Evolutionary conservation across 1,284 basidiomycete species (phyloP).

Genomic region (Testicularia cyperi): DNA sequence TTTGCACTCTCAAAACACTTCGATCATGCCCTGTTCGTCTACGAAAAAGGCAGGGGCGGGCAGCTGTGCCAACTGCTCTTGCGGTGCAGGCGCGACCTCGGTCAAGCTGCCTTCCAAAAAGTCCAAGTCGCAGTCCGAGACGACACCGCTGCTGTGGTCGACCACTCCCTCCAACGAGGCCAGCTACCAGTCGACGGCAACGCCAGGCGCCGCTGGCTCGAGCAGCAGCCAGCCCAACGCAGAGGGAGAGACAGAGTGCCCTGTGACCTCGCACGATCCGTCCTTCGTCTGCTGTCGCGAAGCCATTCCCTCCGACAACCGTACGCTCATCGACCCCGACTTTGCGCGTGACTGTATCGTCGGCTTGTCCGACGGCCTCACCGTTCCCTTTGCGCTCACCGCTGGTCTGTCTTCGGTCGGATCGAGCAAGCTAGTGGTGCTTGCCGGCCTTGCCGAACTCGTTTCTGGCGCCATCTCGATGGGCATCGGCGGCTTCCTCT

Average conservation of each 20-base stretch:
- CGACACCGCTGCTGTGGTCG: constrained; percentile 37
- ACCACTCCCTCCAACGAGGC: constrained; percentile 4
- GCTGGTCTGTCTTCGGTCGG: constrained; percentile 88
- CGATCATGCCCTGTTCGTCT: constrained; percentile 28
- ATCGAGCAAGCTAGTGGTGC: constrained; percentile 80
- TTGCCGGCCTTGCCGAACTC: constrained; percentile 81
- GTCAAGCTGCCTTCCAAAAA: constrained; percentile 15
- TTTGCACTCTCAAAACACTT: neutral
- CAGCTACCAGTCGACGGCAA: constrained; percentile 26
- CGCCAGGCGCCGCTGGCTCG: no score
- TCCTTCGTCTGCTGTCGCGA: constrained; percentile 72
- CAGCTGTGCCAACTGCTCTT: constrained; percentile 30
- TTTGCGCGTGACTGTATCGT: constrained; percentile 80
- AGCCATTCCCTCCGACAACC: constrained; percentile 73
- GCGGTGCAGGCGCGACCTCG: constrained; percentile 10
- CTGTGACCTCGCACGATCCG: constrained; percentile 11
- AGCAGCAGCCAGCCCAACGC: constrained; percentile 7
- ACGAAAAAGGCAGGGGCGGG: constrained; percentile 8
- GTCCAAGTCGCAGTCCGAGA: constrained; percentile 15
- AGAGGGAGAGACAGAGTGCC: constrained; percentile 12
- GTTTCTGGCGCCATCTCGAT: constrained; percentile 69
- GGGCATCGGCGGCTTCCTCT: constrained; percentile 96
- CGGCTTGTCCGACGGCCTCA: constrained; percentile 92
- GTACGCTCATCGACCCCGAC: constrained; percentile 76
- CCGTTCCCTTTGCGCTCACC: constrained; percentile 64